phyloP scores from a whole-genome alignment of 2,329 filamentous ascomycete genomes.

The Phaeosphaeriaceae sp. region DNA sequence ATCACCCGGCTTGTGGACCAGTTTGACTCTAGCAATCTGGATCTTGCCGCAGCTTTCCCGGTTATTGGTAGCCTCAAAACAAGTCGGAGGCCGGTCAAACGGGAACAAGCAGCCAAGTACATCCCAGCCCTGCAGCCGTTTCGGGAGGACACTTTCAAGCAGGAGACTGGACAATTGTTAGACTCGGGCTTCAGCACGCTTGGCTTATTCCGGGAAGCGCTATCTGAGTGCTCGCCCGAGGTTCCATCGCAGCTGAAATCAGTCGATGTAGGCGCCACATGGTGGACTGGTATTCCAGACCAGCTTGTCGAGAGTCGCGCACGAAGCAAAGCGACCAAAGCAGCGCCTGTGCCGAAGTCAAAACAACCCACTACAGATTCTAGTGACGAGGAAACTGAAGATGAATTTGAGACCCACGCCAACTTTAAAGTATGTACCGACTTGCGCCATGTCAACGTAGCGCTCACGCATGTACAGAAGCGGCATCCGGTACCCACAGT shows the following conservation, averaged over 20 bases:
- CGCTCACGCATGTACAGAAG: constrained; percentile 19
- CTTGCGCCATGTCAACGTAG: not conserved
- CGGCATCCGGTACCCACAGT: constrained; percentile 9
- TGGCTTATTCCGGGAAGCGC: constrained; percentile 43
- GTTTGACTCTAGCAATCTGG: constrained; percentile 62
- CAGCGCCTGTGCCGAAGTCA: constrained; percentile 6
- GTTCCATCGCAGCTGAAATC: constrained; percentile 35
- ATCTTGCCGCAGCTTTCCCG: constrained; percentile 65
- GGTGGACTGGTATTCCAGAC: constrained; percentile 32
- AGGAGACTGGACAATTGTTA: constrained; percentile 32
- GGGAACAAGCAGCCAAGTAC: constrained; percentile 60
- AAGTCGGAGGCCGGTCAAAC: constrained; percentile 53
- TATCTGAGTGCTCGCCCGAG: constrained; percentile 32
- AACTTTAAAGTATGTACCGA: constrained; percentile 34
- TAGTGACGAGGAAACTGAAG: constrained; percentile 40
- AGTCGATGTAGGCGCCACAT: constrained; percentile 16
- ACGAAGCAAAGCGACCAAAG: constrained; percentile 17
- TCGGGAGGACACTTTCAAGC: constrained; percentile 56
- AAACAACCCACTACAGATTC: constrained; percentile 15
- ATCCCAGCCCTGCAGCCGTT: constrained; percentile 64
- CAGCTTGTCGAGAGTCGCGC: constrained; percentile 14
- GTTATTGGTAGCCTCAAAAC: constrained; percentile 56
- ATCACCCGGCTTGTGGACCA: constrained; percentile 66
- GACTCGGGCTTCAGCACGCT: constrained; percentile 34
- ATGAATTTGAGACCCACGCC: constrained; percentile 46